Evolutionary conservation across 2,329 filamentous ascomycete species (phyloP).

Genomic region (Cercospora berteroae): DNA sequence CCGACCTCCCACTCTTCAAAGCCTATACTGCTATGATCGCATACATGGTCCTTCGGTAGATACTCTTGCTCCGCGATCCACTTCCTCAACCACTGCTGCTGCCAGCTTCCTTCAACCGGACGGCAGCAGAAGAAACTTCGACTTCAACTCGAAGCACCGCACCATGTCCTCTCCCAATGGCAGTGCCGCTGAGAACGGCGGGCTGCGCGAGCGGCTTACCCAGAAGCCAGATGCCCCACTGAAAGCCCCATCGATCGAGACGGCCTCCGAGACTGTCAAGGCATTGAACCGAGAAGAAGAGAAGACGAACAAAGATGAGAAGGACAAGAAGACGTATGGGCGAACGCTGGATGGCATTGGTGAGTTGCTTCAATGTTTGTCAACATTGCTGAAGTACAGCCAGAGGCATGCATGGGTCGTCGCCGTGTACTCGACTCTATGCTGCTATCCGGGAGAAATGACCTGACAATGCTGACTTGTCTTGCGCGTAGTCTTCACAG

Average conservation of each 20-base stretch:
- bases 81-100: constrained; percentile 2
- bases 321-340: constrained; percentile 78
- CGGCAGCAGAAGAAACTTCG: constrained; percentile 17
- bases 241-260: constrained; percentile 33
- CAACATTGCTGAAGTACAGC: background rate
- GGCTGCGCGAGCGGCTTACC: constrained; percentile 50
- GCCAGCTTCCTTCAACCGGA: constrained; percentile 20
- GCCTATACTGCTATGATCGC: constrained; percentile 18
- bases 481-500: constrained; percentile 72
- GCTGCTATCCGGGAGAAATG: background rate
- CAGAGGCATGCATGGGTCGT: constrained; percentile 15
- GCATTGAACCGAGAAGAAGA: constrained; percentile 53
- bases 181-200: constrained; percentile 31
- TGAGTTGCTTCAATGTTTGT: constrained; percentile 51
- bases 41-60: constrained; percentile 14
- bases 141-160: constrained; percentile 21
- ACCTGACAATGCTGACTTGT: constrained; percentile 30
- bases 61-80: constrained; percentile 12
- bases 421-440: background rate
- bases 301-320: constrained; percentile 48
- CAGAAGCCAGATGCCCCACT: constrained; percentile 35
- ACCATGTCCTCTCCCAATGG: constrained; percentile 27
- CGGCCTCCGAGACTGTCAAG: constrained; percentile 49
- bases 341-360: constrained; percentile 86
- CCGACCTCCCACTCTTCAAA: constrained; percentile 5